A percentile compares a stretch with the other conserved stretches of the same genome.
These are phyloP conservation scores for Pythium phragmiticola DNA, from an alignment of 352 stramenopile species.

Conservation along the genomic window DNA sequence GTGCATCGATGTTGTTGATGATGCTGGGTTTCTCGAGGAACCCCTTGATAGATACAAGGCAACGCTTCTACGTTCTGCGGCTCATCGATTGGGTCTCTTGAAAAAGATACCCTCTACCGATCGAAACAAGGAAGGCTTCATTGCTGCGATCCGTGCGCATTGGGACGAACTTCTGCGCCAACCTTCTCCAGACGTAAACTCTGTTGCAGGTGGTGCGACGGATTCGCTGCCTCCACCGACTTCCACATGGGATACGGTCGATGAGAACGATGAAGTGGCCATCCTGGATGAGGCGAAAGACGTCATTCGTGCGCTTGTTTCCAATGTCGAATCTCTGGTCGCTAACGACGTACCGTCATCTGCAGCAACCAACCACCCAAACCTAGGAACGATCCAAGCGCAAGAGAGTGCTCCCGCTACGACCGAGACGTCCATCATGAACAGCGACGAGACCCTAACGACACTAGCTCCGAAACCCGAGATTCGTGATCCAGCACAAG, in stretches of 20 bases:
- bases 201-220: neutral
- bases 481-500: too few species aligned
- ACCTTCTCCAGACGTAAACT: neutral
- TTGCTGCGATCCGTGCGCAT: conserved; percentile 2
- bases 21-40: conserved; percentile 2
- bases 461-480: too few species aligned
- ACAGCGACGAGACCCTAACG: neutral
- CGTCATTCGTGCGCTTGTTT: neutral
- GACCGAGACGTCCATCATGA: neutral
- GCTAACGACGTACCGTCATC: neutral
- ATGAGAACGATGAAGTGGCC: neutral
- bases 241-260: neutral
- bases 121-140: conserved; percentile 5
- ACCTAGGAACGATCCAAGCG: neutral
- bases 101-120: neutral
- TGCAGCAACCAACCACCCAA: neutral
- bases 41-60: neutral
- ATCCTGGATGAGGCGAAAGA: conserved; percentile 3
- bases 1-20: neutral
- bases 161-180: neutral
- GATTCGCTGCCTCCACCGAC: neutral
- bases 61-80: neutral
- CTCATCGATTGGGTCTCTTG: neutral
- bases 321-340: neutral
- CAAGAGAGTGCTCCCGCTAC: neutral